phyloP scores from a whole-genome alignment of 805 yeast genomes.

The Saturnispora dispora region DNA sequence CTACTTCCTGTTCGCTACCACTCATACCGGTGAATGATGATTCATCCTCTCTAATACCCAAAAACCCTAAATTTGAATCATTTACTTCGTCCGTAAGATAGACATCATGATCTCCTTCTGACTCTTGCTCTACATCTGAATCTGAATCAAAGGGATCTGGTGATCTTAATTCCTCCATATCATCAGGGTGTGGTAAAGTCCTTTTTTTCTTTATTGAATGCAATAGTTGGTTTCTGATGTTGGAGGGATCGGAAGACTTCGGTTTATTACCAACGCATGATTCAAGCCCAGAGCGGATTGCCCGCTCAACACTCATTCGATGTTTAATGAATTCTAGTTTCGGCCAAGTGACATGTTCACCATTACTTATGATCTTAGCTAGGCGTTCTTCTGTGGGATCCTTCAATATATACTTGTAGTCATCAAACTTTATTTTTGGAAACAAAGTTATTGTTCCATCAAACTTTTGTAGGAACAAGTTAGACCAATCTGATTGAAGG shows the following conservation, averaged over 20 bases:
- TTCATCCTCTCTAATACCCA: slow-evolving; percentile 12
- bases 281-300: slow-evolving; percentile 42
- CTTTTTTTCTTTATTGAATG: slow-evolving; percentile 2
- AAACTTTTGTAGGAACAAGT: slow-evolving; percentile 63
- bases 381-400: slow-evolving; percentile 59
- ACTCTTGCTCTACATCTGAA: neutral
- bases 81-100: slow-evolving; percentile 2
- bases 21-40: neutral
- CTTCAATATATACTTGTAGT: slow-evolving; percentile 53
- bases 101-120: neutral
- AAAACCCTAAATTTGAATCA: slow-evolving; percentile 12
- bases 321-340: slow-evolving; percentile 55
- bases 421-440: slow-evolving; percentile 54
- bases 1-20: neutral
- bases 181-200: slow-evolving; percentile 4
- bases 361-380: slow-evolving; percentile 46
- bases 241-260: neutral
- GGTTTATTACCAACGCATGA: slow-evolving; percentile 4
- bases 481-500: slow-evolving; percentile 74
- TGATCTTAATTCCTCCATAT: neutral
- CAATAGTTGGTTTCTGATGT: neutral
- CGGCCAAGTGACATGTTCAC: slow-evolving; percentile 60
- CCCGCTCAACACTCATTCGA: slow-evolving; percentile 55
- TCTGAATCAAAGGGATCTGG: neutral
- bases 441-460: slow-evolving; percentile 70